Evolutionary conservation across 441 rosid species (phyloP).

Genomic region (Gossypium trilobum): DNA sequence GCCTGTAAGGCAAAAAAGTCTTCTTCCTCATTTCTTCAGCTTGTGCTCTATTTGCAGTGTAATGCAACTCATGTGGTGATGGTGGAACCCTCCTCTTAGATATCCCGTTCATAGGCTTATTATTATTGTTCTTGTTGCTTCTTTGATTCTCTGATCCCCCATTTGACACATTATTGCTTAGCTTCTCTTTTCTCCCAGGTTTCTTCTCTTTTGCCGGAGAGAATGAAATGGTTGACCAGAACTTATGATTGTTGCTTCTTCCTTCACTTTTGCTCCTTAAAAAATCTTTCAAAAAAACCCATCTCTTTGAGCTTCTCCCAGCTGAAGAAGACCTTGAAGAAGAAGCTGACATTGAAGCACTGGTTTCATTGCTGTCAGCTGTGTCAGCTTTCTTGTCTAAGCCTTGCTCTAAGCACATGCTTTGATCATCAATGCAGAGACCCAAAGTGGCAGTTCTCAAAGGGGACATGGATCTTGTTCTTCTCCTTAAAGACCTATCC

Average conservation of each 20-base stretch:
- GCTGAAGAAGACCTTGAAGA: constrained; percentile 79
- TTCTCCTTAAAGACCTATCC: constrained; percentile 57
- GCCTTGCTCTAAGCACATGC: constrained; percentile 13
- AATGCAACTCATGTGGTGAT: constrained; percentile 87
- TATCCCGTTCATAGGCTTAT: constrained; percentile 62
- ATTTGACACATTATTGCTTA: background rate
- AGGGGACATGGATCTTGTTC: constrained; percentile 90
- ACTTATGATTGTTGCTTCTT: constrained; percentile 59
- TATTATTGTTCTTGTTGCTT: constrained; percentile 25
- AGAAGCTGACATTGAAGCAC: constrained; percentile 55
- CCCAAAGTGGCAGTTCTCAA: constrained; percentile 33
- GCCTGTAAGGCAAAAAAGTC: constrained; percentile 82
- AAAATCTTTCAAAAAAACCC: constrained; percentile 89
- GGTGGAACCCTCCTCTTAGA: constrained; percentile 61
- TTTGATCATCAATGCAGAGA: constrained; percentile 16
- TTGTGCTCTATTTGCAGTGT: constrained; percentile 78
- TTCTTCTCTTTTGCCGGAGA: constrained; percentile 67
- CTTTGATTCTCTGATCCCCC: constrained; percentile 15
- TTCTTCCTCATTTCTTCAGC: constrained; percentile 94
- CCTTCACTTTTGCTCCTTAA: constrained; percentile 94
- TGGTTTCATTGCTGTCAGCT: constrained; percentile 19
- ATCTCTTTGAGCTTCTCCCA: constrained; percentile 84
- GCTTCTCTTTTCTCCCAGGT: constrained; percentile 22
- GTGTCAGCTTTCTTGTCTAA: background rate
- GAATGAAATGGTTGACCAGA: constrained; percentile 77